phyloP scores from a whole-genome alignment of 768 basidiomycete species.

The Termitomyces sp. region DNA sequence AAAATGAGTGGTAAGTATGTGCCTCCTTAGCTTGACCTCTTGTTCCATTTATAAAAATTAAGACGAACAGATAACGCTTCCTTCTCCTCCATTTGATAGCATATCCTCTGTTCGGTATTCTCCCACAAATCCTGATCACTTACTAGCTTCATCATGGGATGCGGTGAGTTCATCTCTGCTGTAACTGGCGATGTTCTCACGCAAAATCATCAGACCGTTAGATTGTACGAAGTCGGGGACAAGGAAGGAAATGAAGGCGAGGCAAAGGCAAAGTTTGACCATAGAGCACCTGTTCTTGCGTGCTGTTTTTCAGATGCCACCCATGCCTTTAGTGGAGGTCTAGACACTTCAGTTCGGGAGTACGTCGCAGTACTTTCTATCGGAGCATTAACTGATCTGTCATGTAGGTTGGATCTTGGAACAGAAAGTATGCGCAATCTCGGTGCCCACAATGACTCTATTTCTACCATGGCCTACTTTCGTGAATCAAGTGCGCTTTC shows the following conservation, averaged over 20 bases:
- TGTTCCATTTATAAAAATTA: not conserved
- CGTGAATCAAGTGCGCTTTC: slow-evolving; percentile 54
- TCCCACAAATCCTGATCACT: slow-evolving; percentile 69
- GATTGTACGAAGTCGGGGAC: slow-evolving; percentile 55
- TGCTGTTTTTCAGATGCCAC: slow-evolving; percentile 68
- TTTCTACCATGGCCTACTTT: slow-evolving; percentile 75
- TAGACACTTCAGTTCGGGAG: slow-evolving; percentile 83
- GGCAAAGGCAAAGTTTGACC: slow-evolving; percentile 78
- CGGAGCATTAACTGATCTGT: not conserved
- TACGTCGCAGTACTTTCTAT: slow-evolving; percentile 34
- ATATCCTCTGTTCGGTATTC: slow-evolving; percentile 81
- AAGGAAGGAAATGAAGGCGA: slow-evolving; percentile 58
- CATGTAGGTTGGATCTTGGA: slow-evolving; percentile 67
- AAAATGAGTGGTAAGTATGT: slow-evolving; percentile 1
- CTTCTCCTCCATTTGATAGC: slow-evolving; percentile 80
- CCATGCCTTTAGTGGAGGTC: slow-evolving; percentile 80
- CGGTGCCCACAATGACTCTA: slow-evolving; percentile 77
- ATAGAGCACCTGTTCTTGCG: slow-evolving; percentile 85
- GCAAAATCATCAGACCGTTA: slow-evolving; percentile 27
- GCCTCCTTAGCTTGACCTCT: not conserved
- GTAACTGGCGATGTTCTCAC: not conserved
- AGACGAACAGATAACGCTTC: slow-evolving; percentile 33
- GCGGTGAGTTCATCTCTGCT: slow-evolving; percentile 36
- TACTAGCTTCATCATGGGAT: slow-evolving; percentile 92
- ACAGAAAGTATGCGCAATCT: slow-evolving; percentile 70